Evolutionary conservation across 2,329 filamentous ascomycete species (phyloP).

Genomic region (Monosporascus sp.): DNA sequence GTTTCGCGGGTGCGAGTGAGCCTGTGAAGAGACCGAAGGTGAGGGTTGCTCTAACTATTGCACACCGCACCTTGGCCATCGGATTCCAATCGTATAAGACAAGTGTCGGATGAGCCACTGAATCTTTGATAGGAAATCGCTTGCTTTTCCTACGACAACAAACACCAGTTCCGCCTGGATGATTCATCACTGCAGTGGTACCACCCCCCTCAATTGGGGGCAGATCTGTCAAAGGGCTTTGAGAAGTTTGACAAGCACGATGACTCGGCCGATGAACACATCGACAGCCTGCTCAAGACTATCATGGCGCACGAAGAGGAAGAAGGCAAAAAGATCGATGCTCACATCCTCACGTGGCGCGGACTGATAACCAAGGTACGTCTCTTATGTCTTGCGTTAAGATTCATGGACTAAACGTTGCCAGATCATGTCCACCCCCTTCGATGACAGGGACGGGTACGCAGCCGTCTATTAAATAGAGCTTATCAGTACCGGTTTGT

Average conservation of each 20-base stretch:
- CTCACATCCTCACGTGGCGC: conserved; percentile 85
- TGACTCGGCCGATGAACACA: conserved; percentile 76
- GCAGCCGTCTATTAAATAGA: conserved; percentile 16
- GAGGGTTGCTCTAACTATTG: conserved; percentile 13
- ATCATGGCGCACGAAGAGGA: conserved; percentile 68
- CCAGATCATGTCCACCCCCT: conserved; percentile 81
- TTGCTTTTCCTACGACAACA: conserved; percentile 86
- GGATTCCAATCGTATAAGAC: no score
- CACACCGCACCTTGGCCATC: not conserved
- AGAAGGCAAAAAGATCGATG: conserved; percentile 61
- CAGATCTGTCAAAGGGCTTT: conserved; percentile 75
- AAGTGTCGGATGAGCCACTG: not conserved
- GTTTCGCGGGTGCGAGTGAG: conserved; percentile 62
- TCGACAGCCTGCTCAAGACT: conserved; percentile 75
- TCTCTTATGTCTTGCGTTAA: not conserved
- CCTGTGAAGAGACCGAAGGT: conserved; percentile 72
- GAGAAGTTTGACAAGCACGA: conserved; percentile 79
- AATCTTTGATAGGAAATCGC: conserved; percentile 66
- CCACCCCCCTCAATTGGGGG: conserved; percentile 66
- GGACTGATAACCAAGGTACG: conserved; percentile 97
- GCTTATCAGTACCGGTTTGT: not conserved
- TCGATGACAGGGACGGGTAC: conserved; percentile 74
- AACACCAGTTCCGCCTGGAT: conserved; percentile 70
- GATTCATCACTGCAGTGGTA: conserved; percentile 83
- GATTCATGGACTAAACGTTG: not conserved